These are phyloP conservation scores for Fusarium sarcochroum DNA, from an alignment of 2,329 filamentous ascomycete genomes.

Conservation along the genomic window DNA sequence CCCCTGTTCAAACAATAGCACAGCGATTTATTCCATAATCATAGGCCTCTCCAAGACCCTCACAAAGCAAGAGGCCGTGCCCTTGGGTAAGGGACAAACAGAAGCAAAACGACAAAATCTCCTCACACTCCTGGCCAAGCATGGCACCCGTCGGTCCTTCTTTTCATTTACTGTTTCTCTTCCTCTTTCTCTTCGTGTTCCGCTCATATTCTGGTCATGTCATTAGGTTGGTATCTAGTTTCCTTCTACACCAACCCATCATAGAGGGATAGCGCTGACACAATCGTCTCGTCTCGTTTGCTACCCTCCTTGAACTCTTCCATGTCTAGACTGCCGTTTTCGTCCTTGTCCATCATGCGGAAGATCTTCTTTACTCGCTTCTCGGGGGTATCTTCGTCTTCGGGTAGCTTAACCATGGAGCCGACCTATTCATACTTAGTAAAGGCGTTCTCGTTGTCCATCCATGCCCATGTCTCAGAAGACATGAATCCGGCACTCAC, in stretches of 20 bases:
- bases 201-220: slow-evolving; percentile 11
- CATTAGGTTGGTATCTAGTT: slow-evolving; percentile 3
- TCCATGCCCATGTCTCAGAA: neutral
- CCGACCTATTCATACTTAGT: slow-evolving; percentile 76
- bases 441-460: neutral
- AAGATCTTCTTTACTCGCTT: slow-evolving; percentile 99
- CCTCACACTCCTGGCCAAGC: slow-evolving; percentile 47
- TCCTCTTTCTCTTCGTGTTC: slow-evolving; percentile 4
- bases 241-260: slow-evolving; percentile 84
- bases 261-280: slow-evolving; percentile 95
- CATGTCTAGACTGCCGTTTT: slow-evolving; percentile 97
- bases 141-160: slow-evolving; percentile 31
- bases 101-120: slow-evolving; percentile 48
- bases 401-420: slow-evolving; percentile 98
- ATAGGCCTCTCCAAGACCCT: slow-evolving; percentile 40
- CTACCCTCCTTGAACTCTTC: slow-evolving; percentile 99
- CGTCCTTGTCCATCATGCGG: slow-evolving; percentile 99
- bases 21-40: slow-evolving; percentile 46
- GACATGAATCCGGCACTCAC: slow-evolving; percentile 61
- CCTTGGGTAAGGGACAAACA: slow-evolving; percentile 36
- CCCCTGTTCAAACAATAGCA: slow-evolving; percentile 9
- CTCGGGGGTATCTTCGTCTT: slow-evolving; percentile 98
- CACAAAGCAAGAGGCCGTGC: slow-evolving; percentile 36
- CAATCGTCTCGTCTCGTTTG: slow-evolving; percentile 98
- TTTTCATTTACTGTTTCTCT: slow-evolving; percentile 43